phyloP scores from a whole-genome alignment of 2,329 filamentous ascomycete species.

The Colletotrichum eremochloae region DNA sequence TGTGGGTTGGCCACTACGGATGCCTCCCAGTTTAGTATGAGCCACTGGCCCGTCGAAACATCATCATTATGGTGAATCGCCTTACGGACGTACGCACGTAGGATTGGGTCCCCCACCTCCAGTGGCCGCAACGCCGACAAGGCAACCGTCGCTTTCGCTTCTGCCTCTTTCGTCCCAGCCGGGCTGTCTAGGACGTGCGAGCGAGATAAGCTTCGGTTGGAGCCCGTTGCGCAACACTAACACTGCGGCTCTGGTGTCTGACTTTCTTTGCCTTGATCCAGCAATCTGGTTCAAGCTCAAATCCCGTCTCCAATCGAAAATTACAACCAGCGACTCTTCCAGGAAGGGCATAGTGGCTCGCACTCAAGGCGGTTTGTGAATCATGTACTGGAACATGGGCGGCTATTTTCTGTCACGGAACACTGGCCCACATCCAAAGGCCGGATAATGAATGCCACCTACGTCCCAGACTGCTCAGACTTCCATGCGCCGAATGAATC shows the following conservation, averaged over 20 bases:
- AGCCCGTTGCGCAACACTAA: conserved; percentile 4
- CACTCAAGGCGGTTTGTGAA: not conserved
- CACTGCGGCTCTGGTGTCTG: conserved; percentile 7
- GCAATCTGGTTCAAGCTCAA: not conserved
- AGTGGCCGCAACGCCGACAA: not conserved
- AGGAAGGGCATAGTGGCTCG: not conserved
- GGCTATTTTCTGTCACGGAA: conserved; percentile 3
- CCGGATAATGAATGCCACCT: conserved; percentile 6
- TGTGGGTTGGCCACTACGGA: not conserved
- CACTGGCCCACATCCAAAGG: conserved; percentile 2
- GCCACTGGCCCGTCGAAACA: not conserved
- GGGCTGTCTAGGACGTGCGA: conserved; percentile 3
- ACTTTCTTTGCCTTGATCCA: conserved; percentile 4
- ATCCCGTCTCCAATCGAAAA: not conserved
- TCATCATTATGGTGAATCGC: not conserved
- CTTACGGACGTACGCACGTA: conserved; percentile 25
- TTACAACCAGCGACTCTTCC: not conserved
- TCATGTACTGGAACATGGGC: not conserved
- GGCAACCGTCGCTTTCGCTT: not conserved
- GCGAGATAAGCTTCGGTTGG: conserved; percentile 3
- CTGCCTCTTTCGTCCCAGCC: not conserved
- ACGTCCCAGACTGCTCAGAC: conserved; percentile 1
- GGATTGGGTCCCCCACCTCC: no score
- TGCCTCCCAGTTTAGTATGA: not conserved
- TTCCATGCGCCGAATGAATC: not conserved